These are phyloP conservation scores for Leishmania turanica DNA, from an alignment of 208 protist genomes.

Conservation along the genomic window DNA sequence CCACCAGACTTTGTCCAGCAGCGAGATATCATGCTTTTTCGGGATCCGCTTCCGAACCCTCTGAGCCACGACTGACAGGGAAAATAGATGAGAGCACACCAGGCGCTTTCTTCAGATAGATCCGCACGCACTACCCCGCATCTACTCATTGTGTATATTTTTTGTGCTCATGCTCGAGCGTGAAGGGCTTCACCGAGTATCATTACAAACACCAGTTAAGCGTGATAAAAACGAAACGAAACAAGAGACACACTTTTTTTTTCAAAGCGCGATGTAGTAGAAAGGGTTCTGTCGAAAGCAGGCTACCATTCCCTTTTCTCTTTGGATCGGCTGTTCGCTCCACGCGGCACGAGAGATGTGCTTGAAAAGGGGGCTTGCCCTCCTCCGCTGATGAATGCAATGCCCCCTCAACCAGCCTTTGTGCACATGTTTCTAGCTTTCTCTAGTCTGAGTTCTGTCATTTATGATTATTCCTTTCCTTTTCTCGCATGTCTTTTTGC, in stretches of 20 bases:
- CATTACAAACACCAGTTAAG: background rate
- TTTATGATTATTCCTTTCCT: constrained; percentile 2
- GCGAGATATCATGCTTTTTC: constrained; percentile 62
- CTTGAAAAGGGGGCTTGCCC: background rate
- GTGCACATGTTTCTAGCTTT: background rate
- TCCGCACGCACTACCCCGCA: background rate
- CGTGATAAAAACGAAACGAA: background rate
- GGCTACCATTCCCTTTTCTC: background rate
- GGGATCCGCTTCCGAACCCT: constrained; percentile 43
- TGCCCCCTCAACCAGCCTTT: background rate
- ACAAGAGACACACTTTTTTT: background rate
- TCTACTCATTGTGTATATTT: background rate
- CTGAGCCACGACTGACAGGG: constrained; percentile 13
- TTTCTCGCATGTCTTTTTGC: constrained; percentile 9
- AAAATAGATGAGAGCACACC: background rate
- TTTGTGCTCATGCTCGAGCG: background rate
- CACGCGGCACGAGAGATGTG: background rate
- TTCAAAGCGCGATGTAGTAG: no score
- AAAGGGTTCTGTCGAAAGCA: no score
- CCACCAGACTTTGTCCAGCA: constrained; percentile 80
- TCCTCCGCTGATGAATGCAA: background rate
- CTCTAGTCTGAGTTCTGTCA: background rate
- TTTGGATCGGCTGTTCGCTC: background rate
- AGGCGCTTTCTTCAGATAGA: background rate
- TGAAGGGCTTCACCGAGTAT: background rate